phyloP scores from a whole-genome alignment of 768 basidiomycete species.

The Suillus plorans region DNA sequence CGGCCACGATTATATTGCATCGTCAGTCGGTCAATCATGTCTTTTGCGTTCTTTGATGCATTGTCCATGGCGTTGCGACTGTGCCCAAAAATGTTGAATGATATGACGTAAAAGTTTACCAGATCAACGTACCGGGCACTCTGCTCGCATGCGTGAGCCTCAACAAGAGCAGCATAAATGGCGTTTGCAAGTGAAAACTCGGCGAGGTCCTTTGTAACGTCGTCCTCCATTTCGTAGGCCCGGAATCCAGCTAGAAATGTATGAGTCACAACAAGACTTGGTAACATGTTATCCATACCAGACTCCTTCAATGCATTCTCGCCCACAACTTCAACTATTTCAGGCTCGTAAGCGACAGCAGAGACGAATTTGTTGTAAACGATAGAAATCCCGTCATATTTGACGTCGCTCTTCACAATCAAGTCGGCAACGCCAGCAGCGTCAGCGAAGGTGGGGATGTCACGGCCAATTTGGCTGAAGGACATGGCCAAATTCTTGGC shows the following conservation, averaged over 20 bases:
- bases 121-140: conserved; percentile 67
- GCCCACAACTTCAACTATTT: conserved; percentile 73
- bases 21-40: conserved; percentile 86
- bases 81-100: not conserved
- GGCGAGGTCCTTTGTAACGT: conserved; percentile 87
- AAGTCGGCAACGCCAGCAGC: conserved; percentile 93
- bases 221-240: conserved; percentile 97
- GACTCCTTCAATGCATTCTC: conserved; percentile 80
- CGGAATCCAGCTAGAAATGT: conserved; percentile 73
- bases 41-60: conserved; percentile 95
- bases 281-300: conserved; percentile 45
- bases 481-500: conserved; percentile 72
- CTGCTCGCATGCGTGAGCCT: conserved; percentile 94
- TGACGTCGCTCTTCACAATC: conserved; percentile 79
- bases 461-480: conserved; percentile 97
- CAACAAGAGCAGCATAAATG: conserved; percentile 90
- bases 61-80: conserved; percentile 99
- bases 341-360: conserved; percentile 87
- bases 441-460: conserved; percentile 96
- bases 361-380: conserved; percentile 87
- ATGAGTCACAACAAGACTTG: conserved; percentile 7
- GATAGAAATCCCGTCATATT: conserved; percentile 82
- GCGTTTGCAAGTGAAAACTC: conserved; percentile 98
- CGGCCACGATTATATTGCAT: conserved; percentile 99
- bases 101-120: conserved; percentile 1